Evolutionary conservation across 768 basidiomycete genomes (phyloP).

Genomic region (Mycena amicta): DNA sequence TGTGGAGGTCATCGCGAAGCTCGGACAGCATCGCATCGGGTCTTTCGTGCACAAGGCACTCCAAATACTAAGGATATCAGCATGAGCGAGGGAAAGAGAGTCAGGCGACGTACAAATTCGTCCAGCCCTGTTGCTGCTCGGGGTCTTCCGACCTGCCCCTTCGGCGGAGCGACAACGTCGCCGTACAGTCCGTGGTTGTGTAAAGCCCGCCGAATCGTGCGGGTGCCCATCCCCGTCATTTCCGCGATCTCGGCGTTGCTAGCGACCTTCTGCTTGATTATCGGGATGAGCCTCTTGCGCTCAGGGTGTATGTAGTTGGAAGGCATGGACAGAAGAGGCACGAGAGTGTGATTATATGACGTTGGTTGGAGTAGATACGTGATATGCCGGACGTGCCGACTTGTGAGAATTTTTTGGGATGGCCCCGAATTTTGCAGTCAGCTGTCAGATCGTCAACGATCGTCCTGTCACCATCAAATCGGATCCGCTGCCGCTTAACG

Average conservation of each 20-base stretch:
- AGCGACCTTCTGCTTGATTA: slow-evolving; percentile 1
- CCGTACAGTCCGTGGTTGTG: background rate
- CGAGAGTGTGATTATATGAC: too few relatives aligned
- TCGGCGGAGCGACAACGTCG: background rate
- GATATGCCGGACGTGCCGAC: background rate
- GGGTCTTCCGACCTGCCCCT: background rate
- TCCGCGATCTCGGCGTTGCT: background rate
- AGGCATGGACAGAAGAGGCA: background rate
- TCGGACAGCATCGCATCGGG: background rate
- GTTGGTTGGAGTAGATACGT: background rate
- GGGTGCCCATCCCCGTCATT: background rate
- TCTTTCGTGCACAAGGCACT: background rate
- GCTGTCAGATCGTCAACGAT: background rate
- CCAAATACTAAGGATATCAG: background rate
- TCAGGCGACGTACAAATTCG: background rate
- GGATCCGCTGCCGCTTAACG: too few relatives aligned
- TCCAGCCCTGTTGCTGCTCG: background rate
- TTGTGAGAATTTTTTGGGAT: background rate
- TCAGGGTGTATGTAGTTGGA: slow-evolving; percentile 5
- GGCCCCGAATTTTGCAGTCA: background rate
- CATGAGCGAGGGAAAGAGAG: background rate
- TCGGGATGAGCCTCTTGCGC: background rate
- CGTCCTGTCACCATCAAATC: background rate
- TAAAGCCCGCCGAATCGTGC: background rate
- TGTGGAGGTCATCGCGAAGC: background rate